Evolutionary conservation across 2,329 filamentous ascomycete genomes (phyloP).

Genomic region (Dendrostoma leiphaemia): DNA sequence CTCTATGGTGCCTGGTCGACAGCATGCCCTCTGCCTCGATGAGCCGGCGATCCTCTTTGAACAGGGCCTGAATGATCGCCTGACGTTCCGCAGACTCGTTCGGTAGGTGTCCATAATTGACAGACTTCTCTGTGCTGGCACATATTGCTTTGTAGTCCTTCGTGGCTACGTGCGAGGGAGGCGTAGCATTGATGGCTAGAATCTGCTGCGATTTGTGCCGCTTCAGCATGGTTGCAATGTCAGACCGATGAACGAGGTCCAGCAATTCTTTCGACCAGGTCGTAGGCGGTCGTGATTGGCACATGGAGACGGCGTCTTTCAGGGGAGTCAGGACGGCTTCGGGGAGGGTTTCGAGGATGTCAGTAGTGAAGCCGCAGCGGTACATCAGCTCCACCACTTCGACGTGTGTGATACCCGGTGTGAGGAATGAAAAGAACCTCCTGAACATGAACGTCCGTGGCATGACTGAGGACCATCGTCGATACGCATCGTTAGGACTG

Average conservation of each 20-base stretch:
- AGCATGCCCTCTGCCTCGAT: constrained; percentile 82
- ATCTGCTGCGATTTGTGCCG: constrained; percentile 43
- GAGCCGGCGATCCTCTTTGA: constrained; percentile 86
- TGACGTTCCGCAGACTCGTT: constrained; percentile 71
- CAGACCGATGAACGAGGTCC: constrained; percentile 75
- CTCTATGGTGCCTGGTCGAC: constrained; percentile 78
- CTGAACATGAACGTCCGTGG: constrained; percentile 70
- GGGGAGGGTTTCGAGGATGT: constrained; percentile 77
- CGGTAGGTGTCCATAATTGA: constrained; percentile 3
- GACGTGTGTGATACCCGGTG: constrained; percentile 47
- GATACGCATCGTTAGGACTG: constrained; percentile 33
- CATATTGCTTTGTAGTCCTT: constrained; percentile 74
- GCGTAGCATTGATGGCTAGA: constrained; percentile 40
- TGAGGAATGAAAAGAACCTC: constrained; percentile 61
- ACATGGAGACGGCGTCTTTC: constrained; percentile 79
- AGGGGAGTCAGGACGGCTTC: constrained; percentile 79
- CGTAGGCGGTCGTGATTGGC: constrained; percentile 77
- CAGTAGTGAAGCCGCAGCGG: constrained; percentile 62
- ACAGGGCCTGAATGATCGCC: constrained; percentile 79
- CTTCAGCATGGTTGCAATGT: constrained; percentile 68
- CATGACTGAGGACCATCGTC: constrained; percentile 47
- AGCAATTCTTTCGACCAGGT: constrained; percentile 73
- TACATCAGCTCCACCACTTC: constrained; percentile 74
- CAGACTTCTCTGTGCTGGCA: constrained; percentile 7
- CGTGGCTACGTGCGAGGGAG: constrained; percentile 60